Percentiles rank a stretch among this genome's conserved stretches.
phyloP scores from a whole-genome alignment of 352 stramenopile genomes.

The Elongisporangium anandrum region DNA sequence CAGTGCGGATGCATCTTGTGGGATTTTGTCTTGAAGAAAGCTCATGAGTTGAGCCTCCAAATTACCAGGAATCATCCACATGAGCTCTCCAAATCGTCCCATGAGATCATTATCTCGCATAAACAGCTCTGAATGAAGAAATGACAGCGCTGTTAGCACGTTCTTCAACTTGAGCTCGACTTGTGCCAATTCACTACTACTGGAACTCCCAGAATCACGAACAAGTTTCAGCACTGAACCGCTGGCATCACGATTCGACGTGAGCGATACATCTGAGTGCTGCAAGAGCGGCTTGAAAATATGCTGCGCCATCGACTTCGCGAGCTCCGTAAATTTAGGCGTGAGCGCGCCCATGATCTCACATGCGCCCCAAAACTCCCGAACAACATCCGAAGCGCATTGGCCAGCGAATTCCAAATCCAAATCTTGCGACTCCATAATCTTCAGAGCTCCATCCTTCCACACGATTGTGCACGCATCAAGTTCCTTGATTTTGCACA shows the following conservation, averaged over 20 bases:
- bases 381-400: slow-evolving; percentile 9
- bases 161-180: slow-evolving; percentile 33
- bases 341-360: slow-evolving; percentile 38
- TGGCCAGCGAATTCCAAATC: background rate
- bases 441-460: slow-evolving; percentile 37
- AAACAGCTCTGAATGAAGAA: slow-evolving; percentile 53
- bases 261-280: slow-evolving; percentile 9
- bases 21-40: slow-evolving; percentile 64
- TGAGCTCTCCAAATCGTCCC: slow-evolving; percentile 36
- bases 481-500: slow-evolving; percentile 42
- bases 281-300: slow-evolving; percentile 54
- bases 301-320: slow-evolving; percentile 37
- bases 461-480: slow-evolving; percentile 31
- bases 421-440: slow-evolving; percentile 3
- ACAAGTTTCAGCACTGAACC: slow-evolving; percentile 19
- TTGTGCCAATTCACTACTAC: slow-evolving; percentile 18
- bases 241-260: slow-evolving; percentile 19
- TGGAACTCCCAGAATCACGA: background rate
- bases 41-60: slow-evolving; percentile 61
- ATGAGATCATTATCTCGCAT: slow-evolving; percentile 36
- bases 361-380: slow-evolving; percentile 56
- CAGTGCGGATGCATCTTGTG: slow-evolving; percentile 46
- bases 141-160: slow-evolving; percentile 47
- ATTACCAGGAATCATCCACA: slow-evolving; percentile 75
- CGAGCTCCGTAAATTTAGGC: slow-evolving; percentile 45